A percentile compares a stretch with the other conserved stretches of the same genome.
These are phyloP conservation scores for Chlamydomonas sphaeroides DNA, from an alignment of 139 green algal genomes.

Conservation along the genomic window DNA sequence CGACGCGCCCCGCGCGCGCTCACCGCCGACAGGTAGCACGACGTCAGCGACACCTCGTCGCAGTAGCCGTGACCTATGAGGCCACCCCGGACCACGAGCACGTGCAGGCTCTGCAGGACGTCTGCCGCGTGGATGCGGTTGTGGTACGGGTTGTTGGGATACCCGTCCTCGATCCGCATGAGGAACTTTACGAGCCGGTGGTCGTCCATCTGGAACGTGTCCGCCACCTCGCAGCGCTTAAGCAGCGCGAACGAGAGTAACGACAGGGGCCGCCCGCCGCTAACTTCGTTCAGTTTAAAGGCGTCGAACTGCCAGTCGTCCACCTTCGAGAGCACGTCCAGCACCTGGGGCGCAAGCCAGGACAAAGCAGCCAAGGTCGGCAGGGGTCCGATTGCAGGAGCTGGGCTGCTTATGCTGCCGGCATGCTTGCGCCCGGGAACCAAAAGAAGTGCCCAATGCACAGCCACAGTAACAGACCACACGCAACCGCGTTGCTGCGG, in stretches of 20 bases:
- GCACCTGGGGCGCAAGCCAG: slow-evolving; percentile 44
- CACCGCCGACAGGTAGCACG: slow-evolving; percentile 66
- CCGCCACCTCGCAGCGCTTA: slow-evolving; percentile 45
- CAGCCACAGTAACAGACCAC: too few relatives aligned
- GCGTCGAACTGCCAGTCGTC: slow-evolving; percentile 74
- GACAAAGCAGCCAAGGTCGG: too few relatives aligned
- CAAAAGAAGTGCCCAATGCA: too few relatives aligned
- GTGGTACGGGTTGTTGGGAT: slow-evolving; percentile 74
- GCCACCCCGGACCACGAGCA: slow-evolving; percentile 64
- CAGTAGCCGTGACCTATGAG: slow-evolving; percentile 47
- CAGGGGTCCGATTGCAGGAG: too few relatives aligned
- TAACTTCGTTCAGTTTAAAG: slow-evolving; percentile 62
- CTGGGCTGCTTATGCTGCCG: too few relatives aligned
- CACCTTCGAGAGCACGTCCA: slow-evolving; percentile 53
- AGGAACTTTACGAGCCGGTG: slow-evolving; percentile 59
- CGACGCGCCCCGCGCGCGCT: too few relatives aligned
- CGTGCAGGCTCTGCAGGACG: slow-evolving; percentile 67
- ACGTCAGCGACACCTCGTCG: slow-evolving; percentile 57
- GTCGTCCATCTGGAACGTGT: slow-evolving; percentile 58
- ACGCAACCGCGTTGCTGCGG: too few relatives aligned
- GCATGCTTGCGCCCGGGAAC: too few relatives aligned
- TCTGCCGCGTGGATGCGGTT: slow-evolving; percentile 69
- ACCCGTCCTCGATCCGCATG: slow-evolving; percentile 68
- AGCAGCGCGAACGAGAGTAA: slow-evolving; percentile 56
- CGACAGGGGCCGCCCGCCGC: slow-evolving; percentile 51